Evolutionary conservation across 106 monocot species (phyloP).

Genomic region (Phalaenopsis equestris): DNA sequence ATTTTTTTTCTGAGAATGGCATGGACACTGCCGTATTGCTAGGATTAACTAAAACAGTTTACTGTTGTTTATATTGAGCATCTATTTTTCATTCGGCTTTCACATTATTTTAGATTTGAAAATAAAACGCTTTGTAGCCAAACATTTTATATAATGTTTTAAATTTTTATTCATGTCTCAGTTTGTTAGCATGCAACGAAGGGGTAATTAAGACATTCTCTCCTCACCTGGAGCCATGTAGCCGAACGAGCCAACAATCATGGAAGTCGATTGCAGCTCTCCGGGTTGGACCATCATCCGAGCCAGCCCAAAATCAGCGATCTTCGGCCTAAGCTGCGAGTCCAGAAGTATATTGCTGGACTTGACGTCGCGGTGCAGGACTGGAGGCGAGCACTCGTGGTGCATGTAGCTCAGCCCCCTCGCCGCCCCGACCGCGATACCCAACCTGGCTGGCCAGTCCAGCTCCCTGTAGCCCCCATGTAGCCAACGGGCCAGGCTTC

Average conservation of each 20-base stretch:
- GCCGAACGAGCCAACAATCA: conserved; percentile 65
- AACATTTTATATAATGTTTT: too few species aligned
- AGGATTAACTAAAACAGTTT: too few species aligned
- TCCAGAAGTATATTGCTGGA: conserved; percentile 82
- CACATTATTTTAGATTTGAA: too few species aligned
- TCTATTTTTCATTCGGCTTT: too few species aligned
- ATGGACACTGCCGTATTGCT: too few species aligned
- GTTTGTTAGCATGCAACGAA: too few species aligned
- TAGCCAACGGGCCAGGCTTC: conserved; percentile 55
- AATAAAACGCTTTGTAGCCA: too few species aligned
- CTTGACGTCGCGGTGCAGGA: conserved; percentile 83
- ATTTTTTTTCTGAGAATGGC: too few species aligned
- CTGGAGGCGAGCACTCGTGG: conserved; percentile 49
- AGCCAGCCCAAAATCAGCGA: conserved; percentile 86
- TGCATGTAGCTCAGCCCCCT: conserved; percentile 80
- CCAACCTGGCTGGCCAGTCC: conserved; percentile 75
- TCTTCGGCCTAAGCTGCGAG: conserved; percentile 38
- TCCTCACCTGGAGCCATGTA: conserved; percentile 52
- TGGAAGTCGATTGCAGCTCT: conserved; percentile 11
- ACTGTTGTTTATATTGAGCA: too few species aligned
- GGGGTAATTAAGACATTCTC: too few species aligned
- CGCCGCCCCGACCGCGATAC: conserved; percentile 66
- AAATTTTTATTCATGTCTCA: too few species aligned
- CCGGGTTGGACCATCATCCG: conserved; percentile 31
- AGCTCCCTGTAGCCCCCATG: conserved; percentile 26